Evolutionary conservation across 2,329 filamentous ascomycete species (phyloP).

Genomic region (Alternaria brassicicola): DNA sequence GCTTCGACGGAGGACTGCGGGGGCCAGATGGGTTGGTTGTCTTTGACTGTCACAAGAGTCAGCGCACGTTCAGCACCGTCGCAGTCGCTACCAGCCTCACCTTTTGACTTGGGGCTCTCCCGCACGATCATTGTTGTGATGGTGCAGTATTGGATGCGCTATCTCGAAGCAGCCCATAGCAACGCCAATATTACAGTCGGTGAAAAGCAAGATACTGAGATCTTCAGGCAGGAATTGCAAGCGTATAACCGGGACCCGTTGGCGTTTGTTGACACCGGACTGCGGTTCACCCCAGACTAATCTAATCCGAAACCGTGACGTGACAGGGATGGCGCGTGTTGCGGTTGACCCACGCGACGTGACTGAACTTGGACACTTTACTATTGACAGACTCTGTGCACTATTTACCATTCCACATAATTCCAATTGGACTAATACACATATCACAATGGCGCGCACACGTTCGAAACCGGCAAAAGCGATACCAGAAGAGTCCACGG

Average conservation of each 20-base stretch:
- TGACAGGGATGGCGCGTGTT: conserved; percentile 38
- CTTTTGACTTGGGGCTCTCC: conserved; percentile 55
- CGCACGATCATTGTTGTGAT: conserved; percentile 52
- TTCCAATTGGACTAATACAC: neutral
- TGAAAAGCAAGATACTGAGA: neutral
- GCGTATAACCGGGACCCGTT: conserved; percentile 5
- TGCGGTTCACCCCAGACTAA: conserved; percentile 31
- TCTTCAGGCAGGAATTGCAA: conserved; percentile 1
- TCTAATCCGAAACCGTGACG: conserved; percentile 35
- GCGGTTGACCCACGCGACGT: conserved; percentile 24
- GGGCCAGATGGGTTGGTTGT: conserved; percentile 60
- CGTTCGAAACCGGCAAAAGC: conserved; percentile 39
- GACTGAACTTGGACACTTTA: neutral
- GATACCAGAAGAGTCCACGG: conserved; percentile 23
- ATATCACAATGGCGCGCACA: conserved; percentile 41
- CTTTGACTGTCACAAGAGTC: conserved; percentile 41
- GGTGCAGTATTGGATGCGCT: conserved; percentile 20
- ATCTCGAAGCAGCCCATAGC: conserved; percentile 38
- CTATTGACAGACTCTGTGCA: neutral
- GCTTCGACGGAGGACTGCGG: conserved; percentile 68
- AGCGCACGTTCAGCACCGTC: conserved; percentile 15
- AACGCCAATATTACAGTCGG: conserved; percentile 15
- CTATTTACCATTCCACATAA: neutral
- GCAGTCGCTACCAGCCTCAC: conserved; percentile 28
- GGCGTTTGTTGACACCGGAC: conserved; percentile 26